phyloP scores from a whole-genome alignment of 495 filamentous ascomycete genomes.

The Penicillium atrosanguineum region DNA sequence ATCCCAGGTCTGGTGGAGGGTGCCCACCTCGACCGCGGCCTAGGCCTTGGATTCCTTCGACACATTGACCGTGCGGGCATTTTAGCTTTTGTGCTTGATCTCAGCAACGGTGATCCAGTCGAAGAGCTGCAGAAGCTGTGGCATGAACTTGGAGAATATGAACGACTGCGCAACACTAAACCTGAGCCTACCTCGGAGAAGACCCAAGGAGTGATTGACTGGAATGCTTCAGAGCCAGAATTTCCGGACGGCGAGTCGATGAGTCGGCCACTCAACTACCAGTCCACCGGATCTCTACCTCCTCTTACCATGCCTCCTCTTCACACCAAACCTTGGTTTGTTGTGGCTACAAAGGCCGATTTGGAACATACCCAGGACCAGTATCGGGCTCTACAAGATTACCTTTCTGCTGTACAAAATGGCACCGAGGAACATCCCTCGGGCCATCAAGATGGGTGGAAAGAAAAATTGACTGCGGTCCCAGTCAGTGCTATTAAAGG shows the following conservation, averaged over 20 bases:
- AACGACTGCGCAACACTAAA: constrained; percentile 63
- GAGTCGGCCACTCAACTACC: constrained; percentile 8
- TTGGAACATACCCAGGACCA: constrained; percentile 74
- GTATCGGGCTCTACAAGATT: constrained; percentile 64
- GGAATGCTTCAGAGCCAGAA: constrained; percentile 27
- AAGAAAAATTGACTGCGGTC: constrained; percentile 60
- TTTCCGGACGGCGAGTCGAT: constrained; percentile 18
- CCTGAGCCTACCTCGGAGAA: constrained; percentile 48
- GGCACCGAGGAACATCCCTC: constrained; percentile 67
- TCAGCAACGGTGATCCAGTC: constrained; percentile 76
- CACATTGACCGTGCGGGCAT: constrained; percentile 93
- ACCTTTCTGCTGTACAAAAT: constrained; percentile 59
- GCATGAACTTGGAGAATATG: constrained; percentile 86
- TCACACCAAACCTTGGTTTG: constrained; percentile 91
- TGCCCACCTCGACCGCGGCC: constrained; percentile 87
- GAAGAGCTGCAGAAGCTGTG: constrained; percentile 75
- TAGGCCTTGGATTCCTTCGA: constrained; percentile 87
- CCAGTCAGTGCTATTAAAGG: constrained; percentile 87
- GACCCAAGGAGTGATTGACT: constrained; percentile 31
- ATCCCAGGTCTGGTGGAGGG: constrained; percentile 90
- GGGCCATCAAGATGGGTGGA: constrained; percentile 65
- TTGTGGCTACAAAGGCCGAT: constrained; percentile 94
- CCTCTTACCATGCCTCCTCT: constrained; percentile 57
- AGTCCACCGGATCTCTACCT: constrained; percentile 25
- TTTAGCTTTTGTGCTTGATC: constrained; percentile 89